Percentiles rank a stretch among this genome's conserved stretches.
phyloP scores from a whole-genome alignment of 441 rosid species.

The Jatropha podagrica region DNA sequence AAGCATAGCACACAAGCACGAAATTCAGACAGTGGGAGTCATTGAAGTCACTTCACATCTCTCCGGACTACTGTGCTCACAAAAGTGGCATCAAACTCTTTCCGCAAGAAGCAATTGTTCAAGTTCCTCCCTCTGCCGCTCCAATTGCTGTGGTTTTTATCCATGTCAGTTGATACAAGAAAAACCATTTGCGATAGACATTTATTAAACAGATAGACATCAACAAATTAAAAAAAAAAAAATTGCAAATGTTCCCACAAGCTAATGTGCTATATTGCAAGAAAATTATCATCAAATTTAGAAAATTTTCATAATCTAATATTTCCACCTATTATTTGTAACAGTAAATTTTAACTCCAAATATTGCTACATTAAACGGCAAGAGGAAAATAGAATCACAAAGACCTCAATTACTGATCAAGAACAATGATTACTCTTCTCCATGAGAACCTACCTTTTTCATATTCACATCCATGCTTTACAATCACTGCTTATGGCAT shows the following conservation, averaged over 20 bases:
- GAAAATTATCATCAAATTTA: not conserved
- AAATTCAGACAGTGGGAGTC: not conserved
- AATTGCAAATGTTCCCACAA: not conserved
- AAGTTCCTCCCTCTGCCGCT: slow-evolving; percentile 60
- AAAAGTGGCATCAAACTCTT: slow-evolving; percentile 32
- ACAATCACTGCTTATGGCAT: not conserved
- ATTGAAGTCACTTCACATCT: not conserved
- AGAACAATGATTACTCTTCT: not conserved
- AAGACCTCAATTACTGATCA: not conserved
- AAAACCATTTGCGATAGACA: not conserved
- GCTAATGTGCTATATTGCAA: not conserved
- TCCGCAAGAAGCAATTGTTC: slow-evolving; percentile 57
- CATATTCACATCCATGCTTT: not conserved
- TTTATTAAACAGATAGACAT: not conserved
- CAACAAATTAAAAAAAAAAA: not conserved
- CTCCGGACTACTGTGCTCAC: not conserved
- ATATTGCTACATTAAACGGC: not conserved
- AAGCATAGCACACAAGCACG: slow-evolving; percentile 7
- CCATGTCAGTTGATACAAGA: slow-evolving; percentile 4
- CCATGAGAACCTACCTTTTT: not conserved
- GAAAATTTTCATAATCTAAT: not conserved
- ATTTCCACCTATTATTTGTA: not conserved
- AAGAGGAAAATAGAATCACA: not conserved
- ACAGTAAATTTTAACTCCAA: not conserved
- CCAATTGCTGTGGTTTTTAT: slow-evolving; percentile 50